Evolutionary conservation across 768 basidiomycete genomes (phyloP).

Genomic region (Boletus rex-veris): DNA sequence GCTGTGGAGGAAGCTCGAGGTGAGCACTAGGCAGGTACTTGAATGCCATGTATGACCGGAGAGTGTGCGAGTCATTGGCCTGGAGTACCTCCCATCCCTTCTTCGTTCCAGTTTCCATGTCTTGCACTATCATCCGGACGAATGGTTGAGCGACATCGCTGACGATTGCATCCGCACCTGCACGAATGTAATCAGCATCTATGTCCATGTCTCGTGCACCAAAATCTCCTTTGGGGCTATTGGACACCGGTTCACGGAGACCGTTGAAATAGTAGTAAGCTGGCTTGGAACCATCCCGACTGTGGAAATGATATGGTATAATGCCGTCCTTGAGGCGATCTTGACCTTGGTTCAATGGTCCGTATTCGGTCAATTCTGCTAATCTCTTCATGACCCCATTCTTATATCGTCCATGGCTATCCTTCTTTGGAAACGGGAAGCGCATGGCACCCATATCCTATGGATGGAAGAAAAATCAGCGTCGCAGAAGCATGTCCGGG

Average conservation of each 20-base stretch:
- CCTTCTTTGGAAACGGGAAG: slow-evolving; percentile 25
- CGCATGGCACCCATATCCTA: slow-evolving; percentile 41
- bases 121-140: slow-evolving; percentile 10
- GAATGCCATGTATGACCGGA: slow-evolving; percentile 19
- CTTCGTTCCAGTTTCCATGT: slow-evolving; percentile 15
- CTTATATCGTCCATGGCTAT: slow-evolving; percentile 8
- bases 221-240: background rate
- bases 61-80: slow-evolving; percentile 28
- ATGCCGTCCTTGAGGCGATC: slow-evolving; percentile 18
- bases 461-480: background rate
- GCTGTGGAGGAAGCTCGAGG: slow-evolving; percentile 13
- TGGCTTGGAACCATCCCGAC: slow-evolving; percentile 8
- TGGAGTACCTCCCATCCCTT: slow-evolving; percentile 28
- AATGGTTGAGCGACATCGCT: slow-evolving; percentile 18
- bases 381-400: slow-evolving; percentile 30
- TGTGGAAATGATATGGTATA: slow-evolving; percentile 17
- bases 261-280: slow-evolving; percentile 10
- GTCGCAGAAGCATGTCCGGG: no score
- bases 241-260: background rate
- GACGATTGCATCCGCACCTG: slow-evolving; percentile 18
- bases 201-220: slow-evolving; percentile 7
- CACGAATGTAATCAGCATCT: slow-evolving; percentile 9
- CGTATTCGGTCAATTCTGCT: slow-evolving; percentile 30
- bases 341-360: slow-evolving; percentile 19
- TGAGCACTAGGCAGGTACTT: slow-evolving; percentile 20